Evolutionary conservation across 169 alveolate species (phyloP).

Genomic region (Eimeria sp.): DNA sequence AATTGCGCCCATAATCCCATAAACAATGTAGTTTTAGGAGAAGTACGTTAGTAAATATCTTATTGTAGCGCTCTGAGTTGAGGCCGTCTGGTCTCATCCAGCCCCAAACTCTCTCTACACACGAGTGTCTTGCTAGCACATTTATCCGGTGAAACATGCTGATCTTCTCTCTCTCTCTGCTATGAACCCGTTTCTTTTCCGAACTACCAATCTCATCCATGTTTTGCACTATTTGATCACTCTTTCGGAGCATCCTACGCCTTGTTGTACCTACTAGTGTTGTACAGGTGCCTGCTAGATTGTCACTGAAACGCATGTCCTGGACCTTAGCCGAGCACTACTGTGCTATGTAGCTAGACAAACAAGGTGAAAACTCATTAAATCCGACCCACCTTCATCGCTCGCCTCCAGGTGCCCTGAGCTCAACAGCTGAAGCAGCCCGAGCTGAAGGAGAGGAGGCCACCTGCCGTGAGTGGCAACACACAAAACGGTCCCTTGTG

Average conservation of each 20-base stretch:
- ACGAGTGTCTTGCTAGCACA: background rate
- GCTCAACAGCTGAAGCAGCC: no score
- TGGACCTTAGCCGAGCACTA: no score
- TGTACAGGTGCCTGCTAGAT: no score
- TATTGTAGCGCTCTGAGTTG: background rate
- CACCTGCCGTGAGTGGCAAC: no score
- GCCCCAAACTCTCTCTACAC: slow-evolving; percentile 29
- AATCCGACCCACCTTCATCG: no score
- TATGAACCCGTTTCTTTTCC: background rate
- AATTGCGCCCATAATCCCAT: background rate
- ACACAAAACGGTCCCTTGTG: no score
- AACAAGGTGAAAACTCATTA: no score
- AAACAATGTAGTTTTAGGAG: background rate
- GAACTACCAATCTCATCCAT: background rate
- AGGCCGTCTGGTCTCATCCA: background rate
- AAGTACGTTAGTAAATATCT: background rate
- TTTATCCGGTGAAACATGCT: background rate
- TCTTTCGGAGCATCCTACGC: background rate
- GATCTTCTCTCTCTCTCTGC: background rate
- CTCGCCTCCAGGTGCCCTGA: no score
- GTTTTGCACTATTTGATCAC: background rate
- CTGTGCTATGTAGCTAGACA: no score
- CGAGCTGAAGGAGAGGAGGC: no score
- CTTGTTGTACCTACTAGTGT: no score
- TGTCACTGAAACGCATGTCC: no score